Evolutionary conservation across 805 yeast species (phyloP), one percentile per base, ranked within the genome.

Genomic region (Teunomyces pallodes): DNA sequence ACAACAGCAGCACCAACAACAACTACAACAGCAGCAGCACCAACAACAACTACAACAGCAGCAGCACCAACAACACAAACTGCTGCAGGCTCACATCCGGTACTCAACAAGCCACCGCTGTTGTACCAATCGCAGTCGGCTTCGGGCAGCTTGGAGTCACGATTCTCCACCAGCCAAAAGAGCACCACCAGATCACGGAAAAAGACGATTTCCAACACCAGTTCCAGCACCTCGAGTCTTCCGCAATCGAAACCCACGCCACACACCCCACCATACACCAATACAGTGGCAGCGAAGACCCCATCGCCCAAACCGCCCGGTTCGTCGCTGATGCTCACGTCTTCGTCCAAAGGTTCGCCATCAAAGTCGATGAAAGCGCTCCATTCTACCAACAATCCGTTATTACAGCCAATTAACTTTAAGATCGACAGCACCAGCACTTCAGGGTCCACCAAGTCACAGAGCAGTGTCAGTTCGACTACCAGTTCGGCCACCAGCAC

Each of bases 381-480:
- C 10, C 77, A 75, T 14, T 54, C 72, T 1, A 66, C 58, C 43
- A 58, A 69, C 28, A 70, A 75, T 46, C 83, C 83, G 5, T 59
- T 81, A 33, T 65, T 81, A 36, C 84, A 79, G 54, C 84, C 85
- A 0, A 77, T 81, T 42, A 81, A 81, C 57, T 74, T 73, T 55
- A 76, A 76, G 59, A 54, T 45, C 32, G 43, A 42, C 28, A 38
- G 4, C 31, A 12, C 5, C 13, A 39, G 13, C 45, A 31, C n/a
- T n/a, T 33, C 39, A 35, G 17, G 31, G 16, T 20, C 24, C 24
- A 20, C 24, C 24, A 20, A 20, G 24, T 20, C 24, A 2, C 24
- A 20, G 6, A 29, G 31, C 31, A 12, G 31, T 12, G n/a, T 7
- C 13, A 31, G 13, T 13, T 7, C 13, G 14, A 31, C 14, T 13